A percentile compares a stretch with the other conserved stretches of the same genome.
Evolutionary conservation across 2,329 filamentous ascomycete species (phyloP).

Genomic region (Colletotrichum euphorbiae): DNA sequence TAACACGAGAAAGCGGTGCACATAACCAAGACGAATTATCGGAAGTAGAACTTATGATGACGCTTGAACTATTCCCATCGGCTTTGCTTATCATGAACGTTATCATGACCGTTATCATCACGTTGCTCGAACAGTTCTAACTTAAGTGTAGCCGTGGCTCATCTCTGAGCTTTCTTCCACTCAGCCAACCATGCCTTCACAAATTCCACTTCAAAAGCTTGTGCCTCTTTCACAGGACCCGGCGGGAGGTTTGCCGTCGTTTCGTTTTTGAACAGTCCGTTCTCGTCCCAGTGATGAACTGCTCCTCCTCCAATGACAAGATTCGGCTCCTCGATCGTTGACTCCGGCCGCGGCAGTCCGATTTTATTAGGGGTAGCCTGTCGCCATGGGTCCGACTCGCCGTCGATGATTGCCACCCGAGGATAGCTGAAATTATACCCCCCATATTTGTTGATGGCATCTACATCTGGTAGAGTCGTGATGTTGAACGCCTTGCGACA

Average conservation of each 20-base stretch:
- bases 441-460: slow-evolving; percentile 80
- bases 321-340: slow-evolving; percentile 74
- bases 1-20: neutral
- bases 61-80: too few relatives aligned
- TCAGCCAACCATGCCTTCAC: slow-evolving; percentile 76
- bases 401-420: slow-evolving; percentile 82
- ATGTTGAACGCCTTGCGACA: slow-evolving; percentile 80
- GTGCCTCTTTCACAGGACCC: slow-evolving; percentile 66
- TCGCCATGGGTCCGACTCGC: slow-evolving; percentile 84
- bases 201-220: slow-evolving; percentile 69
- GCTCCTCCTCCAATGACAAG: slow-evolving; percentile 73
- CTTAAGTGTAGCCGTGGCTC: neutral
- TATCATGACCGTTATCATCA: too few relatives aligned
- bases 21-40: too few relatives aligned
- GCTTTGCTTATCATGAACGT: too few relatives aligned
- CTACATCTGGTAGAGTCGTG: slow-evolving; percentile 69
- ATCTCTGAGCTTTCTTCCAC: slow-evolving; percentile 53
- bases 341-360: slow-evolving; percentile 63
- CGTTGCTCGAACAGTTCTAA: too few relatives aligned
- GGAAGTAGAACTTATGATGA: too few relatives aligned
- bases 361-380: slow-evolving; percentile 77
- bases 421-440: slow-evolving; percentile 78
- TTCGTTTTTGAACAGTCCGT: slow-evolving; percentile 72
- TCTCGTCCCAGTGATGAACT: slow-evolving; percentile 86
- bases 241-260: slow-evolving; percentile 70